Evolutionary conservation across 208 protist genomes (phyloP).

Genomic region (Zelonia costaricensis): DNA sequence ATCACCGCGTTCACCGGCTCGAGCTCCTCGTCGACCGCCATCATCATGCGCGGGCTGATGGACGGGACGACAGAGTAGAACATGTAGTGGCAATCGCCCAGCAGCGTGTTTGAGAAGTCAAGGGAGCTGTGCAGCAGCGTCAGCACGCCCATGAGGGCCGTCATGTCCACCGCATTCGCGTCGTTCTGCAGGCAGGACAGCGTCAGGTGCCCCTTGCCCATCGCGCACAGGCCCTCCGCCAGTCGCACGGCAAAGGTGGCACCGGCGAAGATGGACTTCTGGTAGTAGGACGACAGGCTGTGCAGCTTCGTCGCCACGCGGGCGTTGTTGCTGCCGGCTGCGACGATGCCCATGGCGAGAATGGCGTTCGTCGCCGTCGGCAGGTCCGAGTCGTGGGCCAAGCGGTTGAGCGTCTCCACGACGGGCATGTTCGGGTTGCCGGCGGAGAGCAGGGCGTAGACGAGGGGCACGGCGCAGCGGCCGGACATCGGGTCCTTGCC

Average conservation of each 20-base stretch:
- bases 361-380: conserved; percentile 96
- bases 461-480: conserved; percentile 97
- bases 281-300: conserved; percentile 97
- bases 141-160: conserved; percentile 93
- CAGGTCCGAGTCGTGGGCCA: conserved; percentile 97
- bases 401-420: conserved; percentile 98
- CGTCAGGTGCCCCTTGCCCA: conserved; percentile 99
- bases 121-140: conserved; percentile 92
- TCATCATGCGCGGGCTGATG: conserved; percentile 97
- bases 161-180: conserved; percentile 74
- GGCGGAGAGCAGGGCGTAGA: conserved; percentile 96
- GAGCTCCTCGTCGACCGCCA: conserved; percentile 96
- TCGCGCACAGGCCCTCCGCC: conserved; percentile 95
- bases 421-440: conserved; percentile 96
- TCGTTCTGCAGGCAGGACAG: conserved; percentile 96
- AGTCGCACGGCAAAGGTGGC: conserved; percentile 86
- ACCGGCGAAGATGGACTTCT: conserved; percentile 89
- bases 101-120: conserved; percentile 92
- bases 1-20: conserved; percentile 90
- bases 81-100: conserved; percentile 97
- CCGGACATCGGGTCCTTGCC: conserved; percentile 75
- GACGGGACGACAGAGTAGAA: conserved; percentile 93
- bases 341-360: conserved; percentile 96
- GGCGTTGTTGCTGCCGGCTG: conserved; percentile 98
- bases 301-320: conserved; percentile 95